Base-by-base conservation (phyloP, 2,329 filamentous ascomycete species). In the Penicillium sp. region DNA sequence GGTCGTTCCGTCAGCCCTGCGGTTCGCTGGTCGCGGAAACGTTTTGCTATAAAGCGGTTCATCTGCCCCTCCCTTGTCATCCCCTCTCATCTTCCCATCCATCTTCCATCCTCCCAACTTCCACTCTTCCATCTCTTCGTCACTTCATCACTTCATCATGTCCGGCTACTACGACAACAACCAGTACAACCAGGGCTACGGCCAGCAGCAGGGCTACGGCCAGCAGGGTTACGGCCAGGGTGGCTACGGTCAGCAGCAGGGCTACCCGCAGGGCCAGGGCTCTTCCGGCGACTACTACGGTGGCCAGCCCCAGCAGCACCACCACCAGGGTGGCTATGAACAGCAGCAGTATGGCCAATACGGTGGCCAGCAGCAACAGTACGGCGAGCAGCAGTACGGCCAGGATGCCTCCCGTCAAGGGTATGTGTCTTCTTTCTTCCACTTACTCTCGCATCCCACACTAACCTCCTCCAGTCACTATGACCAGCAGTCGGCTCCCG, bases 371-470 rank as follows among this genome's bases (percentile, higher is more conserved):
- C 25, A 9, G 41, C 58, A 62, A 41, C 55, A 60, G 21, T 49
- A 56, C 20, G 48, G 57, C 41, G 48, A 51, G 28, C 54, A 58
- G 33, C 43, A 57, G 31, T 57, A 59, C 29, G 47, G 39, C 47
- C 56, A 65, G 39, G 54, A 58, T 31, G 51, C 58, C 42, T 46
- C 57, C 50, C 59, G 57, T 39, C 52, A 59, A 28, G 48, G 47
- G 46, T 54, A 53, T 39, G 57, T 62, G 43, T 41, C 44, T 11
- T 27, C 30, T 36, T 16, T 27, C 13, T 10, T 19, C 8, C 13
- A 11, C 30, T 15, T 13, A 10, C 11, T 17, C 34, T 39, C 38
- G 16, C 18, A 40, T 10, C 27, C 45, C 11, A 15, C 14, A 32
- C 47, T 56, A 36, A 57, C 44, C 33, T 7, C 14, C 26, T 29